Base-by-base conservation (phyloP, 495 filamentous ascomycete species). In the Amorphotheca resinae region DNA sequence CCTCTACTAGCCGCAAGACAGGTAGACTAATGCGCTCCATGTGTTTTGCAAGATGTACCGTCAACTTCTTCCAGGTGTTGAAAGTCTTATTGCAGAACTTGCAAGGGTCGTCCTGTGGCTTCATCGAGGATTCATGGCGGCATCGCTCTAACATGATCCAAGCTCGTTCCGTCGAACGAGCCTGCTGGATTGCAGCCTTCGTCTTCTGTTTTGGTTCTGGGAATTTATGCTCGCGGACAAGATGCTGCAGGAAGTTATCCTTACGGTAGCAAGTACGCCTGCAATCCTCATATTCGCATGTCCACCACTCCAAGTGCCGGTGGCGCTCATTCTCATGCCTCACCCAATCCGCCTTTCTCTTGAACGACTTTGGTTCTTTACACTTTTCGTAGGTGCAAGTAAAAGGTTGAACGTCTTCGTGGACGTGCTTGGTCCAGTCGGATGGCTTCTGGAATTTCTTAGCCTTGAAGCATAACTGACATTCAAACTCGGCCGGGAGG, bases 371-470 rank as follows among this genome's bases (percentile, higher is more conserved):
- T 18, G 87, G 82, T 40, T 94, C 87, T 22, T 67, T 73, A 61
- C 89, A 96, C 20, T 77, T 65, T 9, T 78, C 73, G 61, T 91
- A 95, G 0, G 87, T 96, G 62, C 89, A 96, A 7, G 87, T 94
- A 53, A 95, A 96, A 3, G 89, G 89, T 56, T 93, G 84, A 9
- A 95, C 76, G 56, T 96, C 89, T 59, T 96, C 89, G 54, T 93
- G 85, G 4, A 96, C 84, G 54, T 96, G 89, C 58, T 96, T 96
- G 11, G 89, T 93, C 89, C 89, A 96, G 62, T 96, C 89, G 0
- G 89, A 95, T 22, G 89, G 89, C 61, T 96, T 96, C 51, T 81
- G 74, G 57, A 94, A 87, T 48, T 81, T 87, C 62, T 93, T 94
- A 33, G 82, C 75, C 52, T 81, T 75, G 66, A 87, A 95, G 62